Percentiles rank a stretch among this genome's conserved stretches.
phyloP scores from a whole-genome alignment of 805 yeast species.

The Teunomyces kruisii region DNA sequence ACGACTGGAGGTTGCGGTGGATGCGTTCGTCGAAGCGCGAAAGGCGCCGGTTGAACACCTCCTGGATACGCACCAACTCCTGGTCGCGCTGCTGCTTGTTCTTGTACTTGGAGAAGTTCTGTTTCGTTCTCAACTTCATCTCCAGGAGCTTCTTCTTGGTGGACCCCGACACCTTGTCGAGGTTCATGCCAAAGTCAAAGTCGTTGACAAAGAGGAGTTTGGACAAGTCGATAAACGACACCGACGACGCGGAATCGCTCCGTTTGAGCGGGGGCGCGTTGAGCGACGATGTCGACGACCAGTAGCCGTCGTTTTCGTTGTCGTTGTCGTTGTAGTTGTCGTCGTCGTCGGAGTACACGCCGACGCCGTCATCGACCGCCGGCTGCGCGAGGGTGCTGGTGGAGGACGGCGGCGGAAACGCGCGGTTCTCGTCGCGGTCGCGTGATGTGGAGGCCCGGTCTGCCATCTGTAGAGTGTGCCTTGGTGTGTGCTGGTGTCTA shows the following conservation, averaged over 20 bases:
- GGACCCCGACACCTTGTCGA: conserved; percentile 34
- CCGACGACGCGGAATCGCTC: conserved; percentile 19
- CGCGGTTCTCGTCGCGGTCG: no score
- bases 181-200: conserved; percentile 42
- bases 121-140: conserved; percentile 36
- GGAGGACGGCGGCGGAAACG: no score
- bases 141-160: conserved; percentile 35
- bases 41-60: conserved; percentile 28
- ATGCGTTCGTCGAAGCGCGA: conserved; percentile 37
- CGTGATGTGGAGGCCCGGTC: no score
- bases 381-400: not conserved
- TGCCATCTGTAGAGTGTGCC: no score
- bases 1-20: conserved; percentile 32
- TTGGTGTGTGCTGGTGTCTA: no score
- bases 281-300: conserved; percentile 1
- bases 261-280: conserved; percentile 6
- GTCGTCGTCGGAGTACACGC: not conserved
- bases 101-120: conserved; percentile 27
- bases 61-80: conserved; percentile 32
- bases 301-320: not conserved
- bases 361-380: not conserved
- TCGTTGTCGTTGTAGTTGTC: no score
- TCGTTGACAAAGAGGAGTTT: conserved; percentile 40
- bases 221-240: conserved; percentile 36
- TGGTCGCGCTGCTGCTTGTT: conserved; percentile 13